Evolutionary conservation across 768 basidiomycete species (phyloP).

Genomic region (Hypholoma fasciculare): DNA sequence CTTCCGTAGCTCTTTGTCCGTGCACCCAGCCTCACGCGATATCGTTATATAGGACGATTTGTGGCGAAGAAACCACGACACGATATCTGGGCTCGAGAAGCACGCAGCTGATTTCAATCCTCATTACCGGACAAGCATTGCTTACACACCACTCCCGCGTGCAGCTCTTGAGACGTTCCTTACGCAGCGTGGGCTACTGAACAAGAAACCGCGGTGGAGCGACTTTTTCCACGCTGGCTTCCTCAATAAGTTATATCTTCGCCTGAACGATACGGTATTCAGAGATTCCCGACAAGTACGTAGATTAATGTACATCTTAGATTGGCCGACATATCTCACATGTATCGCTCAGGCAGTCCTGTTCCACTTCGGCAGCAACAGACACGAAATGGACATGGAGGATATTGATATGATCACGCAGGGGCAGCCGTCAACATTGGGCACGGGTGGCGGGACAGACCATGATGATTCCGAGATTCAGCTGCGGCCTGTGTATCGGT

Average conservation of each 20-base stretch:
- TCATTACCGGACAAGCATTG: constrained; percentile 69
- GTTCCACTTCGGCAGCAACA: constrained; percentile 59
- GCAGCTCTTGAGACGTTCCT: constrained; percentile 66
- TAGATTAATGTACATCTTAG: not conserved
- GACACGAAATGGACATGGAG: constrained; percentile 59
- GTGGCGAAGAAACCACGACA: constrained; percentile 69
- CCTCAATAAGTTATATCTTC: constrained; percentile 70
- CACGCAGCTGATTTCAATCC: constrained; percentile 69
- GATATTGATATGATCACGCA: constrained; percentile 57
- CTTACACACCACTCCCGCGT: constrained; percentile 68
- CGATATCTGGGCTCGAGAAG: constrained; percentile 46
- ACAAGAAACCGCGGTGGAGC: constrained; percentile 38
- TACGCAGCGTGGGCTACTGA: constrained; percentile 56
- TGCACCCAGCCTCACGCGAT: constrained; percentile 2
- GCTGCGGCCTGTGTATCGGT: constrained; percentile 61
- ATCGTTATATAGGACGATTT: constrained; percentile 59
- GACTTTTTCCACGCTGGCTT: constrained; percentile 65
- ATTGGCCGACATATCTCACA: not conserved
- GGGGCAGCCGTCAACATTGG: constrained; percentile 52
- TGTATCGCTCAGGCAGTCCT: constrained; percentile 49
- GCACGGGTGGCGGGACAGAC: constrained; percentile 72
- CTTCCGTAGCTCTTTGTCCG: not conserved
- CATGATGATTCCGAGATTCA: constrained; percentile 63
- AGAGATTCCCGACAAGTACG: constrained; percentile 43
- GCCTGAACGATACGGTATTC: constrained; percentile 69